These are phyloP conservation scores for Monosporozyma servazzii DNA, from an alignment of 805 yeast genomes.

Conservation along the genomic window DNA sequence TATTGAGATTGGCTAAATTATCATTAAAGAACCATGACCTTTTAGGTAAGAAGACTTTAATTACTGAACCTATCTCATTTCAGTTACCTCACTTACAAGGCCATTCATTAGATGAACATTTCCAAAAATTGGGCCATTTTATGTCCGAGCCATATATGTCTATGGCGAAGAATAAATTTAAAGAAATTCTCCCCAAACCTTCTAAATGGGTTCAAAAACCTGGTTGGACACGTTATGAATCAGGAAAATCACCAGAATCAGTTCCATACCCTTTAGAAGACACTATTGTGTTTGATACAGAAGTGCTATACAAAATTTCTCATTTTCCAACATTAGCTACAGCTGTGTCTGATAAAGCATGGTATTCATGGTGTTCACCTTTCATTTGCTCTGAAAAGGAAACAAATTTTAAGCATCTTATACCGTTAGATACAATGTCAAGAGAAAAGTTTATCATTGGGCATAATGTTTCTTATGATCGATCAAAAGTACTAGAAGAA, in stretches of 20 bases:
- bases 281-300: constrained; percentile 80
- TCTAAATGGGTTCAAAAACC: constrained; percentile 45
- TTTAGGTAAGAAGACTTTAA: constrained; percentile 64
- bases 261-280: constrained; percentile 68
- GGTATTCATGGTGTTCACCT: constrained; percentile 97
- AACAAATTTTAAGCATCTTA: constrained; percentile 45
- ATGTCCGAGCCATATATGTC: constrained; percentile 52
- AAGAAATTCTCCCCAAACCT: constrained; percentile 35
- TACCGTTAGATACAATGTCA: constrained; percentile 56
- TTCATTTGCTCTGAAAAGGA: constrained; percentile 40
- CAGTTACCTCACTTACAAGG: constrained; percentile 72
- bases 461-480: constrained; percentile 82
- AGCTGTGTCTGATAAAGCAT: constrained; percentile 65
- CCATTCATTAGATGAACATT: constrained; percentile 70
- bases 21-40: constrained; percentile 56
- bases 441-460: constrained; percentile 64
- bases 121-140: constrained; percentile 54
- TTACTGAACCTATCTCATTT: constrained; percentile 49
- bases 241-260: constrained; percentile 40
- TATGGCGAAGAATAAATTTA: constrained; percentile 39
- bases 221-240: constrained; percentile 78
- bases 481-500: constrained; percentile 81
- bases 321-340: constrained; percentile 73
- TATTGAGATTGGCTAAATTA: constrained; percentile 46
- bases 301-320: constrained; percentile 67